Evolutionary conservation across 345 rosid genomes (phyloP).

Genomic region (Salix suchowensis): DNA sequence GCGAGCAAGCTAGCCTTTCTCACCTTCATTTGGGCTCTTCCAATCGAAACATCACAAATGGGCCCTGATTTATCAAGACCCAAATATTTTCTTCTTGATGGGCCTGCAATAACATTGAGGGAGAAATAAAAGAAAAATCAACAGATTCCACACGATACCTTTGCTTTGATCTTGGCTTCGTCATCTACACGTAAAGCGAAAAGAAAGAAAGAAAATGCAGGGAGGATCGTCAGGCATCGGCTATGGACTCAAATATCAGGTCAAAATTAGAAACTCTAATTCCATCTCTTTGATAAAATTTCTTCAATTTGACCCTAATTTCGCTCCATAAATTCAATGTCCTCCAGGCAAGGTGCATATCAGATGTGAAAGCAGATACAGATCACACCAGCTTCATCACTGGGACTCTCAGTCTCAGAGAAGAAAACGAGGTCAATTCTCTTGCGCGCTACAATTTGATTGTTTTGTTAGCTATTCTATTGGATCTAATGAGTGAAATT

Average conservation of each 20-base stretch:
- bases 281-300: background rate
- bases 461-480: background rate
- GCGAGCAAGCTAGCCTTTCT: background rate
- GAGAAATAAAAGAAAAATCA: background rate
- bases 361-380: slow-evolving; percentile 89
- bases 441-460: background rate
- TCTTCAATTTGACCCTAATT: background rate
- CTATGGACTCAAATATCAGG: slow-evolving; percentile 92
- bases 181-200: background rate
- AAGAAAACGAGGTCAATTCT: slow-evolving; percentile 75
- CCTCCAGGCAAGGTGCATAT: slow-evolving; percentile 78
- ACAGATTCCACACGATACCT: background rate
- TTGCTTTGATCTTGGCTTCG: background rate
- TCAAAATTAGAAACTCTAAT: slow-evolving; percentile 9
- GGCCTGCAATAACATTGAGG: background rate
- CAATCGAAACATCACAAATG: background rate
- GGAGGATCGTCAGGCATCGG: slow-evolving; percentile 88
- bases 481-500: slow-evolving; percentile 3
- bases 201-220: slow-evolving; percentile 44
- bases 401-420: slow-evolving; percentile 84
- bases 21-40: background rate
- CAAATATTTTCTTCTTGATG: background rate
- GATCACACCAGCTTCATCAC: slow-evolving; percentile 95
- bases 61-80: background rate
- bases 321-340: background rate